These are phyloP conservation scores for Citrullus amarus DNA, from an alignment of 306 rosid species.

Conservation along the genomic window DNA sequence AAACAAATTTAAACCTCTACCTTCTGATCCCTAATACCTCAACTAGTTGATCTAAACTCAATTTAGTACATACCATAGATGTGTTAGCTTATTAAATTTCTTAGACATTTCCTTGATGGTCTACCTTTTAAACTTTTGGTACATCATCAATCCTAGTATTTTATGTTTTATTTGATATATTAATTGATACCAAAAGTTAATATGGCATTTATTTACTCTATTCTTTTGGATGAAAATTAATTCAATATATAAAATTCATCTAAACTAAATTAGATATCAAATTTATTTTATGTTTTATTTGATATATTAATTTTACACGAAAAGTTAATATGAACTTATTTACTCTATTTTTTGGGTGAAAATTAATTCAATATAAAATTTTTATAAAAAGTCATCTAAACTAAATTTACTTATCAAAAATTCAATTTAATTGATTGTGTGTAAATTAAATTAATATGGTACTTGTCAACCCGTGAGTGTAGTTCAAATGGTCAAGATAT, in stretches of 20 bases:
- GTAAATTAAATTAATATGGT: not conserved
- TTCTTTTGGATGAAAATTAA: not conserved
- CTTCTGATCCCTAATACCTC: too few relatives aligned
- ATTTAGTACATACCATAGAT: not conserved
- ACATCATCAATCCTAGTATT: not conserved
- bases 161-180: not conserved
- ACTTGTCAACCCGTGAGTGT: too few relatives aligned
- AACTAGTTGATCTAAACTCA: too few relatives aligned
- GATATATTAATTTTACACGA: not conserved
- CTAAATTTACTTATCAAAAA: not conserved
- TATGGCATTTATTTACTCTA: not conserved
- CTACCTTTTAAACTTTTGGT: not conserved
- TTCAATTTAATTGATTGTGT: not conserved
- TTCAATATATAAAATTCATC: not conserved
- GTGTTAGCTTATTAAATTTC: not conserved
- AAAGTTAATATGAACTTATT: not conserved
- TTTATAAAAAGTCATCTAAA: not conserved
- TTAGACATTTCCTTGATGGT: not conserved
- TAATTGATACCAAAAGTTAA: not conserved
- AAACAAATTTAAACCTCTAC: too few relatives aligned
- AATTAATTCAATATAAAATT: not conserved
- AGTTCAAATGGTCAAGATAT: too few relatives aligned
- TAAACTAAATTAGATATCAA: not conserved
- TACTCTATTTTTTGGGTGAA: not conserved
- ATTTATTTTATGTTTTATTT: not conserved